phyloP scores from a whole-genome alignment of 2,329 filamentous ascomycete genomes.

The Trichoderma sp. region DNA sequence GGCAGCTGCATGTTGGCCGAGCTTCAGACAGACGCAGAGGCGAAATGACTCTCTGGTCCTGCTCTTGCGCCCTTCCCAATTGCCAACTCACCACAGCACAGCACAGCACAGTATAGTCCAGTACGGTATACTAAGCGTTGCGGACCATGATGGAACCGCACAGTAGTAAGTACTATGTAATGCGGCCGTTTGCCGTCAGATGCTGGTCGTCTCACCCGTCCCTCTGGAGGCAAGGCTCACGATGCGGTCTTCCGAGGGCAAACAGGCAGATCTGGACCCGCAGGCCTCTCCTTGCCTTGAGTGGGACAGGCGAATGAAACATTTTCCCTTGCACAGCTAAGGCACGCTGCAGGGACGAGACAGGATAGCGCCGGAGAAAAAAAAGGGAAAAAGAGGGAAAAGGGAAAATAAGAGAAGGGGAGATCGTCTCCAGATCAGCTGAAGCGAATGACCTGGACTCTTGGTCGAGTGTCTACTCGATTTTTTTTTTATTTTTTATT shows the following conservation, averaged over 20 bases:
- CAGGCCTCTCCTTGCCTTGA: slow-evolving; percentile 4
- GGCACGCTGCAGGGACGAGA: slow-evolving; percentile 14
- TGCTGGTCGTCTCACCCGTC: neutral
- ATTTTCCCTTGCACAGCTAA: slow-evolving; percentile 14
- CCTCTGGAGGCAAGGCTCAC: neutral
- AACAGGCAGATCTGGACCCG: slow-evolving; percentile 11
- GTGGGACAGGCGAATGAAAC: slow-evolving; percentile 2
- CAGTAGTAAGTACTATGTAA: no score
- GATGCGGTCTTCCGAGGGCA: slow-evolving; percentile 8
- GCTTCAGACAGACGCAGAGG: neutral
- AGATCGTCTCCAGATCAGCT: slow-evolving; percentile 3
- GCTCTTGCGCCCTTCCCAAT: neutral
- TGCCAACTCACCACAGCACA: no score
- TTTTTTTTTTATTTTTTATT: no score
- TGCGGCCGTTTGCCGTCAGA: neutral
- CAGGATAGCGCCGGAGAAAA: slow-evolving; percentile 6
- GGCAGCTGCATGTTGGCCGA: neutral
- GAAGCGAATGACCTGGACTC: neutral
- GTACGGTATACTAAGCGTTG: no score
- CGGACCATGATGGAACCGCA: neutral
- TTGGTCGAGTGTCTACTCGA: no score
- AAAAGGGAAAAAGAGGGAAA: neutral
- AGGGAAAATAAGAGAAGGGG: neutral
- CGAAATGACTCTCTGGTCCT: neutral
- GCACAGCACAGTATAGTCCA: no score